phyloP scores from a whole-genome alignment of 2,329 filamentous ascomycete genomes.

The Colletotrichum aenigma region DNA sequence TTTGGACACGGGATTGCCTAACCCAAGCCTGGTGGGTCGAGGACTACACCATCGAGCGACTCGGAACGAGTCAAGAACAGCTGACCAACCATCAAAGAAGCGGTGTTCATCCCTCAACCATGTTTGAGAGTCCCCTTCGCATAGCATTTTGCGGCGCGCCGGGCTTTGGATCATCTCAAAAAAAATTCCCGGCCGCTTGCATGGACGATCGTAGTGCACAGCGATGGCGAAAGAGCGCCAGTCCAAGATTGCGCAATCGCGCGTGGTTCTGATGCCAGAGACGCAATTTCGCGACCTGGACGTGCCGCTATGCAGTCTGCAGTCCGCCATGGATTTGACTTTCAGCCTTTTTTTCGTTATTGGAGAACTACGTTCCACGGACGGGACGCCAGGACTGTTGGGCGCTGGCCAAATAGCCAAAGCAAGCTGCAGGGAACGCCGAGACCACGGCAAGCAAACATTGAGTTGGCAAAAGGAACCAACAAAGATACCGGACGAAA shows the following conservation, averaged over 20 bases:
- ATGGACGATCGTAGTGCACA: neutral
- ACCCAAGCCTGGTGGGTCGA: constrained; percentile 21
- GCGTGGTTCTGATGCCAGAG: constrained; percentile 17
- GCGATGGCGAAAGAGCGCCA: neutral
- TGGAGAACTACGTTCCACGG: neutral
- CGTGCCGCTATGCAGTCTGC: neutral
- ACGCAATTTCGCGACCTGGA: constrained; percentile 1
- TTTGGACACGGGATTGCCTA: constrained; percentile 22
- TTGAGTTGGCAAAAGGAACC: neutral
- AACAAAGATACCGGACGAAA: neutral
- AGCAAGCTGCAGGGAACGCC: neutral
- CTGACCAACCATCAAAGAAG: constrained; percentile 12
- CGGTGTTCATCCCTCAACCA: constrained; percentile 19
- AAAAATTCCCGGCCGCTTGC: constrained; percentile 18
- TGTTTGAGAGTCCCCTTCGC: constrained; percentile 1
- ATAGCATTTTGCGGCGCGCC: neutral
- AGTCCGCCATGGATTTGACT: neutral
- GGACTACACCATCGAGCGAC: constrained; percentile 14
- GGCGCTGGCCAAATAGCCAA: neutral
- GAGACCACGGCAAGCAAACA: neutral
- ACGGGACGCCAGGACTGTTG: neutral
- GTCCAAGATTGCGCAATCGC: constrained; percentile 17
- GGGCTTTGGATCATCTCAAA: constrained; percentile 9
- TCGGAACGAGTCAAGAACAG: constrained; percentile 21
- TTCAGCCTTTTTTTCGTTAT: neutral